phyloP scores from a whole-genome alignment of 1,284 basidiomycete genomes.

The Caloboletus inedulis region DNA sequence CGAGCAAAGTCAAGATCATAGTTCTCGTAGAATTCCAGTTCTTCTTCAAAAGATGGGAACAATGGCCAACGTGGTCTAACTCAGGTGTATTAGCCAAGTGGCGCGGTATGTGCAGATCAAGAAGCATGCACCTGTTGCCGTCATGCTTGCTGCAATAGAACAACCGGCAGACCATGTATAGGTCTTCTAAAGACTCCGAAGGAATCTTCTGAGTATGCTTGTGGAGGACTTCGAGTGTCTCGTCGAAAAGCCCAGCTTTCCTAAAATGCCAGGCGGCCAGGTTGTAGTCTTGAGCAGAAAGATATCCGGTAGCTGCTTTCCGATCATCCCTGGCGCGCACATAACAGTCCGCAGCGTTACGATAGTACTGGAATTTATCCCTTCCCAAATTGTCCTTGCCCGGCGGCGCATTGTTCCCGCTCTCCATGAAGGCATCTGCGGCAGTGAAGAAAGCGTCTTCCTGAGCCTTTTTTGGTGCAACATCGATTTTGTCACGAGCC shows the following conservation, averaged over 20 bases:
- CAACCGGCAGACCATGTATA: slow-evolving; percentile 49
- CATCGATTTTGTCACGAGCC: slow-evolving; percentile 33
- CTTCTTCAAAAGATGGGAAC: slow-evolving; percentile 52
- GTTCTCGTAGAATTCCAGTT: slow-evolving; percentile 56
- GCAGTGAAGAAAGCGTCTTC: slow-evolving; percentile 44
- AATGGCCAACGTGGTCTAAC: slow-evolving; percentile 46
- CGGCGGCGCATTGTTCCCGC: slow-evolving; percentile 34
- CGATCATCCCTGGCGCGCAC: slow-evolving; percentile 39
- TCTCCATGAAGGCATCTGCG: slow-evolving; percentile 47
- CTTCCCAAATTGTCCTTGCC: slow-evolving; percentile 16
- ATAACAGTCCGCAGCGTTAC: slow-evolving; percentile 54
- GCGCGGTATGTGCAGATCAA: neutral
- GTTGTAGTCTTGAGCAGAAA: slow-evolving; percentile 43
- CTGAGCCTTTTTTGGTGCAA: slow-evolving; percentile 22
- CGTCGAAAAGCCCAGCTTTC: slow-evolving; percentile 49
- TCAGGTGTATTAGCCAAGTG: neutral
- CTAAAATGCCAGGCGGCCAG: slow-evolving; percentile 47
- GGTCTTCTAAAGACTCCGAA: slow-evolving; percentile 35
- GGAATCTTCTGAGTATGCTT: slow-evolving; percentile 34
- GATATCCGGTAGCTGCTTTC: slow-evolving; percentile 47
- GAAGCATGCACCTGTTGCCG: slow-evolving; percentile 29
- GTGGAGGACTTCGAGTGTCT: slow-evolving; percentile 49
- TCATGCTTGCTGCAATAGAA: slow-evolving; percentile 45
- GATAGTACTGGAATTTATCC: slow-evolving; percentile 39
- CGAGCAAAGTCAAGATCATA: slow-evolving; percentile 51